A percentile compares a stretch with the other conserved stretches of the same genome.
phyloP scores from a whole-genome alignment of 495 filamentous ascomycete species.

The Annulohypoxylon nitens region DNA sequence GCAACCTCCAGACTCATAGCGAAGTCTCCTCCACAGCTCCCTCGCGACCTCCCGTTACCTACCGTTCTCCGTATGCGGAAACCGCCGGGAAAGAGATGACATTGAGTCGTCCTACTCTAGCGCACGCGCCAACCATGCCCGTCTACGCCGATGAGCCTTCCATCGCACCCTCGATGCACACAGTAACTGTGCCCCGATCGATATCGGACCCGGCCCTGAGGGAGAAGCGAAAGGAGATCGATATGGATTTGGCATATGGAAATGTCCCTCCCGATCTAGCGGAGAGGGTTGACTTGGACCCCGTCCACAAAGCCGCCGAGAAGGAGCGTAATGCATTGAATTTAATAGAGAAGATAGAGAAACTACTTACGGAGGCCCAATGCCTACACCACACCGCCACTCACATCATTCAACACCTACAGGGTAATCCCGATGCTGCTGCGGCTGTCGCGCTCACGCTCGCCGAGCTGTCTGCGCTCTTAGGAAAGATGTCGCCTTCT shows the following conservation, averaged over 20 bases:
- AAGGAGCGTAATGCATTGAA: slow-evolving; percentile 69
- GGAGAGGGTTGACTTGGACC: slow-evolving; percentile 58
- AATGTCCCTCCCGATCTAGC: slow-evolving; percentile 69
- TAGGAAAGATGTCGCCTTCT: slow-evolving; percentile 86
- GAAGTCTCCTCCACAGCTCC: slow-evolving; percentile 60
- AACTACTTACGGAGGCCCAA: slow-evolving; percentile 83
- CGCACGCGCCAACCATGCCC: slow-evolving; percentile 49
- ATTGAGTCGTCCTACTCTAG: slow-evolving; percentile 54
- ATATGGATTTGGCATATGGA: slow-evolving; percentile 92
- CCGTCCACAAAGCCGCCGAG: slow-evolving; percentile 44
- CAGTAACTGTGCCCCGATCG: slow-evolving; percentile 54
- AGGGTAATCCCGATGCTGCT: slow-evolving; percentile 91
- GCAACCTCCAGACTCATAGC: slow-evolving; percentile 59
- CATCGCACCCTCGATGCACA: slow-evolving; percentile 40
- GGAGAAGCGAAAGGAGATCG: slow-evolving; percentile 70
- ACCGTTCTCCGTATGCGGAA: slow-evolving; percentile 60
- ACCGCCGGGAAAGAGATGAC: slow-evolving; percentile 56
- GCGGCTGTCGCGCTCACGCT: slow-evolving; percentile 94
- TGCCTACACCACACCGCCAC: slow-evolving; percentile 88
- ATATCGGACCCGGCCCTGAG: slow-evolving; percentile 57
- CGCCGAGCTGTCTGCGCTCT: slow-evolving; percentile 86
- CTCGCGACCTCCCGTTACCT: slow-evolving; percentile 55
- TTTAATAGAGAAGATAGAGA: slow-evolving; percentile 76
- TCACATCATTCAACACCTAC: slow-evolving; percentile 85
- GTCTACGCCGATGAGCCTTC: slow-evolving; percentile 31